Evolutionary conservation across 495 filamentous ascomycete genomes (phyloP).

Genomic region (Penicillium bialowiezense): DNA sequence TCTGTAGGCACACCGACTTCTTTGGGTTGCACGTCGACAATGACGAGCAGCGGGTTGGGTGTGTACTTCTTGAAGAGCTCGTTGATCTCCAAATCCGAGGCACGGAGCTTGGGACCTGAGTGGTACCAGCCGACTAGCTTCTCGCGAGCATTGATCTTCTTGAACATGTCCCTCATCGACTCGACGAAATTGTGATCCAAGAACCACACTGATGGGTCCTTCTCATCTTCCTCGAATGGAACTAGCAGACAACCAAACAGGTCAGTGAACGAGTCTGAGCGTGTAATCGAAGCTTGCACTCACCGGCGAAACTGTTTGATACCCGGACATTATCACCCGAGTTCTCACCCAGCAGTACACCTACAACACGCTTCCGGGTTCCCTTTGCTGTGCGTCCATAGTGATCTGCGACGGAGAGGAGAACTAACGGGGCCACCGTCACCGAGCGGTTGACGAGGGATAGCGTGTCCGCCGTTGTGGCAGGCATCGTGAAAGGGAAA

Average conservation of each 20-base stretch:
- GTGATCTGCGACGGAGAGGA: conserved; percentile 97
- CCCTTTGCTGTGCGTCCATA: conserved; percentile 91
- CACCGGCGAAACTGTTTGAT: conserved; percentile 98
- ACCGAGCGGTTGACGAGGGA: conserved; percentile 89
- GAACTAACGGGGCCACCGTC: conserved; percentile 94
- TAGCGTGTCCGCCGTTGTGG: conserved; percentile 92
- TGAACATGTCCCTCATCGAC: conserved; percentile 99
- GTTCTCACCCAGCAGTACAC: conserved; percentile 93
- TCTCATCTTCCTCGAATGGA: conserved; percentile 97
- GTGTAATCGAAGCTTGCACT: conserved; percentile 24
- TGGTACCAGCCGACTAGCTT: conserved; percentile 99
- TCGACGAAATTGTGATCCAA: conserved; percentile 99
- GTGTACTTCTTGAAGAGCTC: conserved; percentile 99
- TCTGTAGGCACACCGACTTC: conserved; percentile 97
- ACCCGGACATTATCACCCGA: conserved; percentile 92
- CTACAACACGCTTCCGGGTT: conserved; percentile 89
- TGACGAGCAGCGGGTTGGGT: conserved; percentile 91
- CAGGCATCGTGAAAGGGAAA: conserved; percentile 64
- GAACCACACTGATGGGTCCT: conserved; percentile 98
- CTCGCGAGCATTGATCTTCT: conserved; percentile 98
- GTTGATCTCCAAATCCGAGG: conserved; percentile 98
- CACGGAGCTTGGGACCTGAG: conserved; percentile 93
- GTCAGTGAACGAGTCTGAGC: conserved; percentile 13
- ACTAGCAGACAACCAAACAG: conserved; percentile 51
- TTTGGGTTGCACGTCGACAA: conserved; percentile 98